Evolutionary conservation across 805 yeast species (phyloP), one percentile per base, ranked within the genome.

Genomic region (Metschnikowia santaceciliae): DNA sequence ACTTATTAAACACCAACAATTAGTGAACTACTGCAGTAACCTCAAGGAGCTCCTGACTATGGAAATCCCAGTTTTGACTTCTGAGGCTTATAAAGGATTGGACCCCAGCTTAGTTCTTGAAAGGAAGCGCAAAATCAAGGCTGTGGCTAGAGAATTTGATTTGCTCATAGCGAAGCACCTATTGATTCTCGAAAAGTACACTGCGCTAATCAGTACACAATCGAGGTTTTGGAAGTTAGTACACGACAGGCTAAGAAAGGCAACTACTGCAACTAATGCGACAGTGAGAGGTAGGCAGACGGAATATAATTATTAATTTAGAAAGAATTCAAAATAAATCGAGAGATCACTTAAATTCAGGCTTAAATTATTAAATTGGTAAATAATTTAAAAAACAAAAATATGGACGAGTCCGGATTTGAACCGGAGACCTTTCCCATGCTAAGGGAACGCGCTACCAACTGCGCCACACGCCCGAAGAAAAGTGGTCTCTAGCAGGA

Each of bases 401-500:
- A 68, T n/a, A 51, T 80, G 86, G 84, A 81, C 85, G 83, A 81
- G 84, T 79, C 81, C 80, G 86, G 85, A 81, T 76, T 81, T 81
- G 86, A 81, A 80, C 85, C 85, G 81, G 81, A 80, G 86, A 81
- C 86, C 86, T 81, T 80, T 80, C 83, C 80, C 86, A 81, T 81
- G 85, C 85, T 80, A 81, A 81, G 86, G 81, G 83, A 80, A 79
- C 86, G 86, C 86, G 86, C 86, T 82, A 82, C 86, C 86, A 80
- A 82, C 86, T 82, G 79, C 86, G 86, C 86, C 86, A 82, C 85
- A 81, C 83, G 85, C 86, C 86, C 86, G 15, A 11, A 23, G 30
- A 65, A 41, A 61, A 69, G 62, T 83, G 88, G 82, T 83, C 87
- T 86, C 86, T 83, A 81, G 86, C 88, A 80, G 88, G 88, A 82